Conservation (phyloP, 345 rosid genomes). For the Turnera subulata region DNA sequence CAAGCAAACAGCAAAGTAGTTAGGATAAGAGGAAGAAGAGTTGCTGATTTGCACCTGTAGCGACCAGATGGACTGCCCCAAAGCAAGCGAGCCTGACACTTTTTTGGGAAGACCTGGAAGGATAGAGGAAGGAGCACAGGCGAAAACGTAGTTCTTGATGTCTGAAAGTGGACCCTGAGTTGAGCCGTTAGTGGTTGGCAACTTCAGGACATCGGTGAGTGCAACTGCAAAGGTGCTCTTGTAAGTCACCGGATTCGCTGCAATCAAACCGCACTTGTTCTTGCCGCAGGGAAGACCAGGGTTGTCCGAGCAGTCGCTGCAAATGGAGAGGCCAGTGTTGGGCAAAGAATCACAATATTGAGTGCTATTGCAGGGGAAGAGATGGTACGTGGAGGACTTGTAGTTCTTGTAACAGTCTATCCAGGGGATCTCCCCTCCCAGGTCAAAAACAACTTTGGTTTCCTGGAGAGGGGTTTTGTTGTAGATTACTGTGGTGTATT, state of each 20-base stretch:
- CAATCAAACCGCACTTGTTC: not conserved
- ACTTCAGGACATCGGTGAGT: too few species aligned
- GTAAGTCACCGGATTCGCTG: too few species aligned
- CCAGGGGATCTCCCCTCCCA: not conserved
- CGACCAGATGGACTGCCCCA: conserved; percentile 25
- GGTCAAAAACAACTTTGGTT: not conserved
- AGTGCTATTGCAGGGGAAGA: not conserved
- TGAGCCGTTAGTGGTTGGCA: too few species aligned
- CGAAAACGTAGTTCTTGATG: not conserved
- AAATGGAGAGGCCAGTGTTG: not conserved
- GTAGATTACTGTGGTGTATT: not conserved
- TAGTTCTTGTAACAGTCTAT: not conserved
- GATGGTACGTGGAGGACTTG: not conserved
- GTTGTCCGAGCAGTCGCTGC: not conserved
- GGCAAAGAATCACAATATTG: not conserved
- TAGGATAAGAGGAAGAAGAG: conserved; percentile 14
- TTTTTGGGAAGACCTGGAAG: conserved; percentile 9
- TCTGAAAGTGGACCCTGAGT: not conserved
- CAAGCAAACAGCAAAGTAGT: conserved; percentile 25
- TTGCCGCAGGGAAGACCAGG: not conserved
- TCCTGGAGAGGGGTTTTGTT: not conserved
- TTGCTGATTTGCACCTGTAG: conserved; percentile 28
- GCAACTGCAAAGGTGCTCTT: too few species aligned
- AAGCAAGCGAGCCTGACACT: conserved; percentile 12
- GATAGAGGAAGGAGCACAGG: not conserved